Evolutionary conservation across 108 stramenopile genomes (phyloP), one percentile per base, ranked within the genome.

Genomic region (Skeletonema menzelii): DNA sequence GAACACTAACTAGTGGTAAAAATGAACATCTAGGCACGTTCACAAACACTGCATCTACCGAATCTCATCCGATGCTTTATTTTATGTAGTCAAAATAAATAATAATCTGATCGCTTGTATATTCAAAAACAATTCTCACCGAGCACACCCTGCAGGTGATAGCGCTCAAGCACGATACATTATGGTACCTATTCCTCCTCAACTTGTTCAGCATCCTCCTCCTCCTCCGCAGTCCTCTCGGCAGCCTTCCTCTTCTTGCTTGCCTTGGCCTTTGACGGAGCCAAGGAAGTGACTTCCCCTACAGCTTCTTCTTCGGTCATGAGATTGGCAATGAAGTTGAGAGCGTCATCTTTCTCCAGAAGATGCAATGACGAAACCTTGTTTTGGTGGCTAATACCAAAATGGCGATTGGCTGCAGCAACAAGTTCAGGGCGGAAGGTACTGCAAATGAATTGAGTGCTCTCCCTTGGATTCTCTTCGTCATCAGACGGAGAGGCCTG

Each of bases 381-480:
- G 85, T 91, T 93, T 63, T 94, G 95, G 72, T 91, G 91, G 71
- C 87, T 88, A 40, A 96, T 93, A 35, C 95, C 92, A 70, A 91
- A 96, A 70, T 91, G 94, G 22, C 86, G 82, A 75, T 86, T 86
- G 12, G 98, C 93, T 26, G 95, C 90, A 4, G 83, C 80, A 3
- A 99, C 98, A 56, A 99, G 76, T 75, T 99, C 99, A 1, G 98
- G 98, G 12, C 99, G 91, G 82, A 99, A 99, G 5, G 99, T 99
- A 64, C 95, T 97, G 14, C 96, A 97, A 68, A 99, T 99, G 87
- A 99, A 99, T 80, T 99, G 99, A 0, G 98, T 96, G 40, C 78
- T 72, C 42, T 79, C 78, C 35, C 70, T 31, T 7, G 78, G 78
- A 22, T 79, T 66, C 3, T 79, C 65, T 5, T 96, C 92, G 73